Base-by-base conservation (phyloP, 2,329 filamentous ascomycete genomes). In the Ascochyta clinopodiicola region DNA sequence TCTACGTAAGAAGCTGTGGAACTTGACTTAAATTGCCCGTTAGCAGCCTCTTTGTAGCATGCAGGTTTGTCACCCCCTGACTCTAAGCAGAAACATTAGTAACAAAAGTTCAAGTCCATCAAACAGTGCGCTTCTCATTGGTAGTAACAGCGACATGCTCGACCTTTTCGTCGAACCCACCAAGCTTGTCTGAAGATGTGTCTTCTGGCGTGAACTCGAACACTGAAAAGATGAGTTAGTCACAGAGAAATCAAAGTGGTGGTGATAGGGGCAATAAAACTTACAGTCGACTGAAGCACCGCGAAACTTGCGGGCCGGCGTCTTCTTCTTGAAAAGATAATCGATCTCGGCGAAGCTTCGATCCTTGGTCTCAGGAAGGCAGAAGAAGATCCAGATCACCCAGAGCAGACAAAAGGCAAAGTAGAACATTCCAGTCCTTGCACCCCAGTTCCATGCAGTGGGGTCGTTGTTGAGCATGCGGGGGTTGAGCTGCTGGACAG, bases 301-400 rank as follows among this genome's bases (percentile, higher is more conserved):
- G 40, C 59, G 59, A 34, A 68, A 68, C 50, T 62, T 60, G 25
- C 64, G 54, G 2, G 67, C 67, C 10, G 57, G 39, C 21, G 62
- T 54, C 43, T 56, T 63, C 49, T 59, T 60, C 75, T 93, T 88
- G 66, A 96, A 96, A 45, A 96, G 80, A 34, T 93, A 70, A 73
- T 96, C 91, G 56, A 96, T 78, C 77, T 96, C 91, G 12, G 89
- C 91, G 70, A 92, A 96, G 0, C 89, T 88, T 24, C 91, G 85
- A 6, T 89, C 91, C 1, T 80, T 80, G 0, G 91, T 91, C 71
- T 96, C 91, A 0, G 91, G 92, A 0, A 92, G 80, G 7, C 88
- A 84, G 79, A 91, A 91, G 71, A 85, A 92, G 0, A 88, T 87
- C 78, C 92, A 95, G 10, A 94, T 77, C 63, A 91, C 84, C 77